Conservation (phyloP, 2,329 filamentous ascomycete genomes). For the Fonsecaea pugnacius region DNA sequence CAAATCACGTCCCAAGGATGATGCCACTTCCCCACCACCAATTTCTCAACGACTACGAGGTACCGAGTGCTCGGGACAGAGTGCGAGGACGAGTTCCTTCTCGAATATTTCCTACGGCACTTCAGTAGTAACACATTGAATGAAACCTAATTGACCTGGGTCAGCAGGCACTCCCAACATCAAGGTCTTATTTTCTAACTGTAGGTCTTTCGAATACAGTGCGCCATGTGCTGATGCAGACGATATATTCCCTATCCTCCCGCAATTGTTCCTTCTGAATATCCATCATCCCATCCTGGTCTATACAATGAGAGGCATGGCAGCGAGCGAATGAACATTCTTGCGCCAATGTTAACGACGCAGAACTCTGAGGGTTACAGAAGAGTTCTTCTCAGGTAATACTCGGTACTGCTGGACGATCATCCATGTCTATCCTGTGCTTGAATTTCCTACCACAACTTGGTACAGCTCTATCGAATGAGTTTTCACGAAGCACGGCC, state of each 20-base stretch:
- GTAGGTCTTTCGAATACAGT: too few species aligned
- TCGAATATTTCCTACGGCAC: background rate
- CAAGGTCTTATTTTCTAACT: too few species aligned
- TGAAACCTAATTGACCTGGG: too few species aligned
- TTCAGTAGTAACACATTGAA: too few species aligned
- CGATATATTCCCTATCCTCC: too few species aligned
- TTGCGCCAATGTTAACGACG: background rate
- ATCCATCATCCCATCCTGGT: background rate
- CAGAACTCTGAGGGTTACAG: background rate
- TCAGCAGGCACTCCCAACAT: too few species aligned
- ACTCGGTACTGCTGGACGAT: background rate
- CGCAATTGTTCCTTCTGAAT: too few species aligned
- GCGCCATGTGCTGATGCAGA: too few species aligned
- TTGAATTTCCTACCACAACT: background rate
- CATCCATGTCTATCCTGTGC: background rate
- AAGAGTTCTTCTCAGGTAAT: background rate
- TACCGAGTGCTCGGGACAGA: too few species aligned
- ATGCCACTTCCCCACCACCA: slow-evolving; percentile 6
- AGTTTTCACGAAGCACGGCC: background rate
- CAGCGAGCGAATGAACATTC: background rate
- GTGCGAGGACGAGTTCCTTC: background rate
- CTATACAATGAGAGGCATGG: background rate
- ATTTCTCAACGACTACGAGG: background rate
- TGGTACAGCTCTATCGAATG: background rate
- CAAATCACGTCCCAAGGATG: background rate